Conservation (phyloP, 2,329 filamentous ascomycete species). For the Colletotrichum horii region DNA sequence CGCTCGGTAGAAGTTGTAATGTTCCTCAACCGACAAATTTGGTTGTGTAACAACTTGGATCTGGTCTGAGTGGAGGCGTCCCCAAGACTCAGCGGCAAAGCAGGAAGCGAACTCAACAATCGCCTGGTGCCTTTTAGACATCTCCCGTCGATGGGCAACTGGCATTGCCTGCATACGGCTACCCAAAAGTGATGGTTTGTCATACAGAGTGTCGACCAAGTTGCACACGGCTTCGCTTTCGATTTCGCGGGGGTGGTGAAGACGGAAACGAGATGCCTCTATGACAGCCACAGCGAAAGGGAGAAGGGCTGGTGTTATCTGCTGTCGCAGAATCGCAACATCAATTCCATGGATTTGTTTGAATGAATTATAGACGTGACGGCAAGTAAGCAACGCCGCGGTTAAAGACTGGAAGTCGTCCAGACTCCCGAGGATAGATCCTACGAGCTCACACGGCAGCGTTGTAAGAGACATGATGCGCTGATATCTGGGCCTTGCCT, state of each 20-base stretch:
- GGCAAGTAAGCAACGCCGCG: not conserved
- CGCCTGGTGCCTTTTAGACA: not conserved
- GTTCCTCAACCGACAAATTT: not conserved
- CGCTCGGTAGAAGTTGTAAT: not conserved
- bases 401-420: not conserved
- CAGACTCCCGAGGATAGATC: not conserved
- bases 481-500: not conserved
- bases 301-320: not conserved
- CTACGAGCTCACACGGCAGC: not conserved
- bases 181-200: not conserved
- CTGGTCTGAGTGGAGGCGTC: not conserved
- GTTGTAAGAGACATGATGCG: not conserved
- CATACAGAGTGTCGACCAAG: not conserved
- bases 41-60: not conserved
- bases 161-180: not conserved
- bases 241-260: not conserved
- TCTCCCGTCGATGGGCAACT: not conserved
- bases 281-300: not conserved
- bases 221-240: not conserved
- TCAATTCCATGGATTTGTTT: not conserved
- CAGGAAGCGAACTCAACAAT: not conserved
- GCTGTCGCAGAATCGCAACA: not conserved
- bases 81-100: not conserved
- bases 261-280: not conserved
- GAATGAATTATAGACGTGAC: not conserved